Percentiles rank a stretch among this genome's conserved stretches.
Conservation (phyloP, 1,284 basidiomycete genomes). For the Kalmanozyma brasiliensis region DNA sequence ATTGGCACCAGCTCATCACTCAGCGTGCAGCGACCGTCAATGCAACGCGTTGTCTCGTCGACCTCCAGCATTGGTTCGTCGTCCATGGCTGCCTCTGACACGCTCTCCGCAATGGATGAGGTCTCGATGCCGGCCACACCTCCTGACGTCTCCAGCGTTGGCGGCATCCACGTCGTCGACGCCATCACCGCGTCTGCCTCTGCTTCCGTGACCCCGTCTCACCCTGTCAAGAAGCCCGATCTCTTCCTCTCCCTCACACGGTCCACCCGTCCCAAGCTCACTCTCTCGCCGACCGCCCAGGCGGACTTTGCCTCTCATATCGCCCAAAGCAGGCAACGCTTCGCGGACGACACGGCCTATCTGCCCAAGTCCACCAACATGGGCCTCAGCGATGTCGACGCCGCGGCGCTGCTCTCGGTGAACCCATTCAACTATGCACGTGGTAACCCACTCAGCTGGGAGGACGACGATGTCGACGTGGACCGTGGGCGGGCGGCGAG, state of each 20-base stretch:
- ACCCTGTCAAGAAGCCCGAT: slow-evolving; percentile 15
- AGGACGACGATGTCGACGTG: slow-evolving; percentile 48
- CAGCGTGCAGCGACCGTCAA: slow-evolving; percentile 4
- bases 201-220: slow-evolving; percentile 10
- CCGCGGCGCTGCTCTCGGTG: slow-evolving; percentile 35
- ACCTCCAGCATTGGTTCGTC: slow-evolving; percentile 35
- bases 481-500: slow-evolving; percentile 21
- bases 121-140: slow-evolving; percentile 45
- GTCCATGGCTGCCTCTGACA: slow-evolving; percentile 23
- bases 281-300: slow-evolving; percentile 28
- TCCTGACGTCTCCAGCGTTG: slow-evolving; percentile 17
- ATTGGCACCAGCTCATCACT: slow-evolving; percentile 5
- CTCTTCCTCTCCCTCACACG: slow-evolving; percentile 28
- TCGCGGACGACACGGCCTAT: slow-evolving; percentile 41
- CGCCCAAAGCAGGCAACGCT: slow-evolving; percentile 39
- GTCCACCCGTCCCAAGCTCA: slow-evolving; percentile 23
- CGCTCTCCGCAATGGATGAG: slow-evolving; percentile 29
- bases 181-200: slow-evolving; percentile 5
- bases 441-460: slow-evolving; percentile 25
- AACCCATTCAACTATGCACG: slow-evolving; percentile 45
- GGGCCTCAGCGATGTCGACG: slow-evolving; percentile 46
- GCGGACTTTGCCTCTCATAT: slow-evolving; percentile 32
- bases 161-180: slow-evolving; percentile 13
- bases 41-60: slow-evolving; percentile 25
- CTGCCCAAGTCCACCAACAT: slow-evolving; percentile 52